These are phyloP conservation scores for Lactarius deliciosus DNA, from an alignment of 768 basidiomycete species.

Conservation along the genomic window DNA sequence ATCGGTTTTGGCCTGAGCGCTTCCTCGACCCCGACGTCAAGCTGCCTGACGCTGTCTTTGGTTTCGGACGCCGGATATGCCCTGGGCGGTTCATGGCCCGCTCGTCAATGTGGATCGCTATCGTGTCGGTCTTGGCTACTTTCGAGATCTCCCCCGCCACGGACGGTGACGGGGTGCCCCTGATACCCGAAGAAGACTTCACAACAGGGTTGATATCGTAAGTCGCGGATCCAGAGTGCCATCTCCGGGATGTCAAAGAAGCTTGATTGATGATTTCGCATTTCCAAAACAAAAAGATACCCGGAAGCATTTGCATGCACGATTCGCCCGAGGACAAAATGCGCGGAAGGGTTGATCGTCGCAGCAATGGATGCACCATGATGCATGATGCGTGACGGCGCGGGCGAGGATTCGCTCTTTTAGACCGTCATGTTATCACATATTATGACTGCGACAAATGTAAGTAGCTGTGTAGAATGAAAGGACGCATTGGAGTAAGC, in stretches of 20 bases:
- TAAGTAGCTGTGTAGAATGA: too few species aligned
- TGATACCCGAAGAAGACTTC: constrained; percentile 14
- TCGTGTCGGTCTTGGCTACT: constrained; percentile 19
- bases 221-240: constrained; percentile 1
- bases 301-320: constrained; percentile 31
- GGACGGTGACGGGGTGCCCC: constrained; percentile 2
- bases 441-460: too few species aligned
- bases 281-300: constrained; percentile 14
- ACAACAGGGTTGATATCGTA: constrained; percentile 21
- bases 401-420: too few species aligned
- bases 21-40: constrained; percentile 19
- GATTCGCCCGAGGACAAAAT: constrained; percentile 30
- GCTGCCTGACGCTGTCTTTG: constrained; percentile 12
- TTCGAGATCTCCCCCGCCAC: constrained; percentile 18
- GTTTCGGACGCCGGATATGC: constrained; percentile 25
- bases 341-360: constrained; percentile 24
- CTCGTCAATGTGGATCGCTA: constrained; percentile 23
- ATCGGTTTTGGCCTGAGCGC: constrained; percentile 22
- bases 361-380: background rate
- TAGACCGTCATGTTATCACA: too few species aligned
- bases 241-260: background rate
- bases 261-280: background rate
- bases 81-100: constrained; percentile 26
- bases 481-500: too few species aligned
- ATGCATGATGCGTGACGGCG: too few species aligned